Evolutionary conservation across 2,329 filamentous ascomycete genomes (phyloP).

Genomic region (Exserohilum rostratum): DNA sequence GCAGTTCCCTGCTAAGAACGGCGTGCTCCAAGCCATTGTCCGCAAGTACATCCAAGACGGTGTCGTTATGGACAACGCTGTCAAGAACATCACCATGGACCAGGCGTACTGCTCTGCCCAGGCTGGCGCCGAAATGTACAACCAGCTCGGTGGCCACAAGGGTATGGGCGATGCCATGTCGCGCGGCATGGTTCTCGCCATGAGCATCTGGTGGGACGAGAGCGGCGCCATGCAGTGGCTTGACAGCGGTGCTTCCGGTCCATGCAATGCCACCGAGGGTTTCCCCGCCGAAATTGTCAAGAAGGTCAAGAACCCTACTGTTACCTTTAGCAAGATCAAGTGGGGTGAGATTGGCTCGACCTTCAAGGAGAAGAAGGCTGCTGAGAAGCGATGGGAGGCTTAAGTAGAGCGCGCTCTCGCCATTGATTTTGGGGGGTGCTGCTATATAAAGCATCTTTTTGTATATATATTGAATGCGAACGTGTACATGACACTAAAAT

Average conservation of each 20-base stretch:
- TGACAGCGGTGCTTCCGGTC: conserved; percentile 58
- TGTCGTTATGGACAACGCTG: conserved; percentile 63
- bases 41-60: conserved; percentile 71
- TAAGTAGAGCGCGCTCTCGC: neutral
- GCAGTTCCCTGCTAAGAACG: conserved; percentile 66
- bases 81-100: conserved; percentile 42
- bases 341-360: conserved; percentile 67
- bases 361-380: conserved; percentile 37
- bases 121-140: conserved; percentile 36
- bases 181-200: conserved; percentile 60
- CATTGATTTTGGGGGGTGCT: too few relatives aligned
- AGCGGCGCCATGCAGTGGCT: conserved; percentile 64
- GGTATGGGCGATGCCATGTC: conserved; percentile 56
- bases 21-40: conserved; percentile 65
- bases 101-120: conserved; percentile 39
- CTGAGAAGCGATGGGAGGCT: conserved; percentile 19
- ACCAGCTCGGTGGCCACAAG: conserved; percentile 50
- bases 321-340: conserved; percentile 63
- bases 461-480: too few relatives aligned
- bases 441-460: neutral
- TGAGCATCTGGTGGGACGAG: conserved; percentile 64
- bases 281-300: conserved; percentile 57
- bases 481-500: too few relatives aligned
- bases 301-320: conserved; percentile 56
- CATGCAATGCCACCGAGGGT: conserved; percentile 62